These are phyloP conservation scores for Quercus glauca DNA, from an alignment of 306 rosid species.

Conservation along the genomic window DNA sequence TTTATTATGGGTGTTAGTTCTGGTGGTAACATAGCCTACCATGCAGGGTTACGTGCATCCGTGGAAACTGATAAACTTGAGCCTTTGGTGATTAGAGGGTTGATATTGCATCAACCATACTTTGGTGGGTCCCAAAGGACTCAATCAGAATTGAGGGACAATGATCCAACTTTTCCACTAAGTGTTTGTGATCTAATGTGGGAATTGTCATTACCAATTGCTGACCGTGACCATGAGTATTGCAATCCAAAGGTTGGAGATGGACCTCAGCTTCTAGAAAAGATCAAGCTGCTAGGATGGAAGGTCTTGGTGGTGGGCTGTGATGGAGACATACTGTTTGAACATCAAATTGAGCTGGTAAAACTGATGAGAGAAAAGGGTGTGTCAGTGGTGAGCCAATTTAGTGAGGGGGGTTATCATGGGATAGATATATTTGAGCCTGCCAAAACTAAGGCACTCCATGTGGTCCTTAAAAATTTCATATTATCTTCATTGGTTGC, in stretches of 20 bases:
- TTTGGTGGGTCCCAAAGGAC: slow-evolving; percentile 36
- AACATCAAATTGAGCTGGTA: slow-evolving; percentile 38
- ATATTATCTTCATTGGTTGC: neutral
- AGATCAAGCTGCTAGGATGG: slow-evolving; percentile 22
- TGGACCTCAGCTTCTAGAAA: no score
- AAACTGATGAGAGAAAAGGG: slow-evolving; percentile 32
- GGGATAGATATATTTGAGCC: slow-evolving; percentile 31
- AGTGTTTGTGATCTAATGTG: no score
- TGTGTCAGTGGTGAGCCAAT: slow-evolving; percentile 31
- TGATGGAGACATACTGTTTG: slow-evolving; percentile 50
- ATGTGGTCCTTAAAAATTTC: slow-evolving; percentile 15
- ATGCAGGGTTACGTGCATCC: slow-evolving; percentile 29
- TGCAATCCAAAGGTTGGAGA: no score
- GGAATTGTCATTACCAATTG: no score
- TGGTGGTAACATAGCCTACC: slow-evolving; percentile 48
- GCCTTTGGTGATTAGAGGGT: slow-evolving; percentile 35
- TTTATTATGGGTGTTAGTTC: slow-evolving; percentile 54
- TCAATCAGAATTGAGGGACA: no score
- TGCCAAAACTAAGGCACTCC: slow-evolving; percentile 21
- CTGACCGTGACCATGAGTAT: no score
- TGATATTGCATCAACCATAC: slow-evolving; percentile 44
- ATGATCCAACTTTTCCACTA: no score
- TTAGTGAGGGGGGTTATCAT: slow-evolving; percentile 39
- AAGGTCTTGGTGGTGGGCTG: slow-evolving; percentile 33
- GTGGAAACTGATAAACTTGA: neutral